Base-by-base conservation (phyloP, 352 stramenopile genomes). In the Phytopythium mirpurense region DNA sequence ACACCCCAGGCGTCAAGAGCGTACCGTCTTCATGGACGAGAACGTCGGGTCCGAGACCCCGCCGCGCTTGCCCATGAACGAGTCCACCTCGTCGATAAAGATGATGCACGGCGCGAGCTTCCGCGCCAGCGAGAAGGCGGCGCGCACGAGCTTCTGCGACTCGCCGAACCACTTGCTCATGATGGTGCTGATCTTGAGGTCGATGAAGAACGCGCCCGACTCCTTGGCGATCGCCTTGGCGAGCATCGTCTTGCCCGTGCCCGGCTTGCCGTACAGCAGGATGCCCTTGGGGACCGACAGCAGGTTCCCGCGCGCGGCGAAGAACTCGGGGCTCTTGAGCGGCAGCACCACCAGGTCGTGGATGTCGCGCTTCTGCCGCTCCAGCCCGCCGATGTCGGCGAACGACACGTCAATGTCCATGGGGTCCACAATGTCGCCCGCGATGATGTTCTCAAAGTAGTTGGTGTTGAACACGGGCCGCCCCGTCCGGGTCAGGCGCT, bases 61-160 rank as follows among this genome's bases (percentile, higher is more conserved):
- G 44, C 82, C 74, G 37, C 88, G 79, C 54, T 91, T 90, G 19
- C 88, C 86, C 83, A 96, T 93, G 70, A 96, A 96, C 46, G 83
- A 93, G 61, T 97, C 89, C 16, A 98, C 86, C 64, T 99, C 96
- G 67, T 99, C 96, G 47, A 99, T 98, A 63, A 99, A 99, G 52
- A 99, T 97, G 63, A 99, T 96, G 60, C 87, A 97, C 2, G 96
- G 96, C 41, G 90, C 82, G 38, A 99, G 76, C 71, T 99, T 99
- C 37, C 82, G 70, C 16, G 95, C 95, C 29, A 99, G 70, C 43
- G 80, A 90, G 69, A 98, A 98, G 19, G 88, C 91, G 0, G 93
- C 93, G 35, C 87, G 81, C 49, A 98, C 91, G 21, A 98, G 74
- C 74, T 98, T 98, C 67, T 98, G 72, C 27, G 82, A 97, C 60